Evolutionary conservation across 352 stramenopile species (phyloP).

Genomic region (Phytophthora vignae): DNA sequence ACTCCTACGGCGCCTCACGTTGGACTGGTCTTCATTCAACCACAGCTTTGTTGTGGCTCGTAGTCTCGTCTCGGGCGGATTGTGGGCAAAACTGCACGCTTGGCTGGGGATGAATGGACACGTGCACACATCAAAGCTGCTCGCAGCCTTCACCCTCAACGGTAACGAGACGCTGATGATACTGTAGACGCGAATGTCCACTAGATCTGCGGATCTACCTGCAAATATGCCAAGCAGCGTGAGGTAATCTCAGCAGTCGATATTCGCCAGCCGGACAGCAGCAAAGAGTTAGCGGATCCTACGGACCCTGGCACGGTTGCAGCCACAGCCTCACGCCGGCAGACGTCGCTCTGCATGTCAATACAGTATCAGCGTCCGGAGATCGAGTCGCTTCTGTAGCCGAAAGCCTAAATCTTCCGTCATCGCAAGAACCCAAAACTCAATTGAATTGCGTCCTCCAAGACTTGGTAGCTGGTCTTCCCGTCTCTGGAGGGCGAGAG

Average conservation of each 20-base stretch:
- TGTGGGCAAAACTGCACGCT: neutral
- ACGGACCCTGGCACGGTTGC: too few species aligned
- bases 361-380: too few species aligned
- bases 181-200: neutral
- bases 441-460: too few species aligned
- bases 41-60: neutral
- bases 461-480: too few species aligned
- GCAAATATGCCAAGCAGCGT: constrained; percentile 15
- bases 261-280: neutral
- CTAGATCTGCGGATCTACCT: neutral
- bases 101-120: neutral
- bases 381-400: neutral
- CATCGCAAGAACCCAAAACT: too few species aligned
- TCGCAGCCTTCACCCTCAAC: constrained; percentile 9
- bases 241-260: constrained; percentile 7
- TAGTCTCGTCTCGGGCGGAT: neutral
- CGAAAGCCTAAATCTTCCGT: too few species aligned
- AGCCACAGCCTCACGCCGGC: too few species aligned
- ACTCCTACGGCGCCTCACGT: neutral
- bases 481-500: too few species aligned
- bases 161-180: constrained; percentile 8
- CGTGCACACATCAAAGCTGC: neutral
- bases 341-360: too few species aligned
- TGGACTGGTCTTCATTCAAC: neutral
- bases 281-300: too few species aligned